phyloP scores from a whole-genome alignment of 2,329 filamentous ascomycete genomes.

The Pseudogymnoascus sp. region DNA sequence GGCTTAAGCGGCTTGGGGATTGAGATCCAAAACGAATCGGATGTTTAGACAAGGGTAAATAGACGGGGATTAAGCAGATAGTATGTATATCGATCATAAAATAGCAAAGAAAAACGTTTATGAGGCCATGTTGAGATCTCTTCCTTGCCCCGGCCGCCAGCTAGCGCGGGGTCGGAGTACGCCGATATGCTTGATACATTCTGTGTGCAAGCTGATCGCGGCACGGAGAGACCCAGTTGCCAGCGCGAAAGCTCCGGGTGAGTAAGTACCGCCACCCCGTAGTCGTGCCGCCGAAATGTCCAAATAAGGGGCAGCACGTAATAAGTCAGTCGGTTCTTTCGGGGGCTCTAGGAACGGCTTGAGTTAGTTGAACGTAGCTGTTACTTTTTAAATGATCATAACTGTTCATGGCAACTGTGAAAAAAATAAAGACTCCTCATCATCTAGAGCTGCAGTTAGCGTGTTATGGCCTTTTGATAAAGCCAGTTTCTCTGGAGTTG shows the following conservation, averaged over 20 bases:
- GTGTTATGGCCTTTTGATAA: neutral
- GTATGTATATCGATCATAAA: neutral
- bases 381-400: neutral
- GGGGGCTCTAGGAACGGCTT: neutral
- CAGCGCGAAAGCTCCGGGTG: neutral
- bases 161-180: conserved; percentile 6
- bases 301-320: neutral
- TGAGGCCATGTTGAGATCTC: conserved; percentile 9
- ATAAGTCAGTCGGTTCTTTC: neutral
- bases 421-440: neutral
- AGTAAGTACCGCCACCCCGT: neutral
- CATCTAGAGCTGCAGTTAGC: neutral
- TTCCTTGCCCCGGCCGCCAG: neutral
- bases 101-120: conserved; percentile 4
- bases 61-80: conserved; percentile 6
- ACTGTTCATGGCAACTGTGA: neutral
- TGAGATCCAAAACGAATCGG: conserved; percentile 5
- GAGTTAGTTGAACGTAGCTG: neutral
- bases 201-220: conserved; percentile 1
- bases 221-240: neutral
- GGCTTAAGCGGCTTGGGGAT: neutral
- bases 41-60: neutral
- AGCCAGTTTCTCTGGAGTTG: neutral
- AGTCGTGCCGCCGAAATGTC: neutral
- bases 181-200: conserved; percentile 10